Evolutionary conservation across 306 rosid genomes (phyloP).

Genomic region (Acacia confusa): DNA sequence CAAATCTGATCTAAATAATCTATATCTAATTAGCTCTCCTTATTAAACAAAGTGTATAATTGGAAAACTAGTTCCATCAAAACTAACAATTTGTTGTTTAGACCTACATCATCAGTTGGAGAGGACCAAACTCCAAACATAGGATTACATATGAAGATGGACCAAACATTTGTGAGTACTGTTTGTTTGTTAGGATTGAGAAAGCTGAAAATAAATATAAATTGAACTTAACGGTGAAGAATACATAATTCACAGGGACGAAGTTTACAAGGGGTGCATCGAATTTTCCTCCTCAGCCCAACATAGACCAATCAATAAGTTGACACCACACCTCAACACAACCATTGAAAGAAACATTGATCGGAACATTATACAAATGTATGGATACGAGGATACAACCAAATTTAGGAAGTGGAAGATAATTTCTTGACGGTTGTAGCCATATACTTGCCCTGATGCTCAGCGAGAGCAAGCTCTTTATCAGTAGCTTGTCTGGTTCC

Average conservation of each 20-base stretch:
- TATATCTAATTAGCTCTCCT: too few relatives aligned
- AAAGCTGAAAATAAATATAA: too few relatives aligned
- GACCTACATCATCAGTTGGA: too few relatives aligned
- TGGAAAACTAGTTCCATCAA: too few relatives aligned
- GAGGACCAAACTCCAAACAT: too few relatives aligned
- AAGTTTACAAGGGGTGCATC: not conserved
- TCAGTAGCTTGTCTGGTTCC: not conserved
- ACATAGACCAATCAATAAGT: not conserved
- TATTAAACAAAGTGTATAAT: too few relatives aligned
- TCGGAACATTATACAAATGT: not conserved
- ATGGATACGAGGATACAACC: too few relatives aligned
- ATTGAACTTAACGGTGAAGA: not conserved
- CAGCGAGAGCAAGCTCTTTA: not conserved
- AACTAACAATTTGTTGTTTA: too few relatives aligned
- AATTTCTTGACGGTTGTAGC: constrained; percentile 10
- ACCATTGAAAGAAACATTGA: not conserved
- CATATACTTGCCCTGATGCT: constrained; percentile 8
- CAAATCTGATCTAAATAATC: too few relatives aligned
- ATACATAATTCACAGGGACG: not conserved
- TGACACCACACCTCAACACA: not conserved
- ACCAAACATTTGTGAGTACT: too few relatives aligned
- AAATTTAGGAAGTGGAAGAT: not conserved
- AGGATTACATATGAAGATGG: too few relatives aligned
- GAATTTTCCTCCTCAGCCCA: not conserved
- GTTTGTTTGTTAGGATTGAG: too few relatives aligned